Evolutionary conservation across 306 rosid species (phyloP), one percentile per base, ranked within the genome.

Genomic region (Acacia melanoxylon): DNA sequence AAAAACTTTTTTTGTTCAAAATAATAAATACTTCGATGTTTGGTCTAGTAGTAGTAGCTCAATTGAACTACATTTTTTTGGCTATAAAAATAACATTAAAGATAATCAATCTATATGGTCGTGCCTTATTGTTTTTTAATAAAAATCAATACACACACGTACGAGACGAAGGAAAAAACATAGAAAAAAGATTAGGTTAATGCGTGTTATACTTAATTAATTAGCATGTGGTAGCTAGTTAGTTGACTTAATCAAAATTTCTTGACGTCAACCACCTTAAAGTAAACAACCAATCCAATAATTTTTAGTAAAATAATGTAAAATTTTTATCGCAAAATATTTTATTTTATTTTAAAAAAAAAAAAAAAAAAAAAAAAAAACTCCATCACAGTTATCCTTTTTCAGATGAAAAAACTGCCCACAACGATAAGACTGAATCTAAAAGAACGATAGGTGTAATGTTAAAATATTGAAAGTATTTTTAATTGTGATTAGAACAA

Each of bases 181-280:
- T 14, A 71, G 13, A 22, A 22, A 69, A 69, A 22, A 11, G 14
- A 72, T 25, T 72, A 45, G 76, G 76, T 72, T 25, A 15, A 72
- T 14, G 59, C 24, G 40, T 25, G 59, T 72, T 27, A 25, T 25
- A 46, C 31, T 49, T 29, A 24, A 16, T 48, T 29, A 24, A 15
- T 37, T 37, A 6, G 41, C 68, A 62, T 12, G 65, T 29, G 63
- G 65, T 73, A 73, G 77, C 77, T 31, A 49, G 42, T 29, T 73
- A 29, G 77, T 73, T 73, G 45, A 49, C 61, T 73, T 31, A 49
- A 16, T 31, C 63, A 73, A 72, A 72, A 31, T 48, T 15, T 49
- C 17, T 73, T 49, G 29, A 46, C 56, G 0, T 22, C 48, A 24
- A 24, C 37, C 13, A 10, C 19, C 15, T 68, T 68, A 19, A 42